A percentile compares a stretch with the other conserved stretches of the same genome.
phyloP scores from a whole-genome alignment of 805 yeast species.

The Candida pseudofarinosa region DNA sequence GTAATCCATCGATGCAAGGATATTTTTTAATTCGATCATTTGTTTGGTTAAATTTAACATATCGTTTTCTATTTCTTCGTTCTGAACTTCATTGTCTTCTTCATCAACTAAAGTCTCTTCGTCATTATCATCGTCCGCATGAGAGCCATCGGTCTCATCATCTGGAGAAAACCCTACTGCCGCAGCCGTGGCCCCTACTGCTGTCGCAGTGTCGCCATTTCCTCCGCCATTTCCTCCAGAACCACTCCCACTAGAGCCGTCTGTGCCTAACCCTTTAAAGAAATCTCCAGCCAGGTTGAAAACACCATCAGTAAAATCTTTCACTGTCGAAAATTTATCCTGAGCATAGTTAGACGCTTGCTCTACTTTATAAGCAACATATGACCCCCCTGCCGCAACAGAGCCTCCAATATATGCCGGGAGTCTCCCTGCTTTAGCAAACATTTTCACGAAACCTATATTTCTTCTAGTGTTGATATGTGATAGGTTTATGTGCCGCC shows the following conservation, averaged over 20 bases:
- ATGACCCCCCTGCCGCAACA: slow-evolving; percentile 90
- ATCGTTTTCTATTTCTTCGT: slow-evolving; percentile 64
- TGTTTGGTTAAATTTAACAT: slow-evolving; percentile 88
- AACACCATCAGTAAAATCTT: slow-evolving; percentile 57
- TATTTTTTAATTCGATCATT: slow-evolving; percentile 91
- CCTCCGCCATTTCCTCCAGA: slow-evolving; percentile 30
- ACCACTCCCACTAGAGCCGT: slow-evolving; percentile 18
- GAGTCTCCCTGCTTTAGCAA: slow-evolving; percentile 51
- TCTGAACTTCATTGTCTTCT: slow-evolving; percentile 41
- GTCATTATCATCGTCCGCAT: slow-evolving; percentile 49
- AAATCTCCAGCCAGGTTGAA: slow-evolving; percentile 47
- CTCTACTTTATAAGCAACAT: slow-evolving; percentile 86
- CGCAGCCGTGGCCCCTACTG: slow-evolving; percentile 45
- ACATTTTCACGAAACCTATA: slow-evolving; percentile 41
- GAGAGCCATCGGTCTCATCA: slow-evolving; percentile 25
- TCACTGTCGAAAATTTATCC: slow-evolving; percentile 59
- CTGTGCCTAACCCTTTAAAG: slow-evolving; percentile 27
- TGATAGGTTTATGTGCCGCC: neutral
- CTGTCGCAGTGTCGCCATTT: slow-evolving; percentile 33
- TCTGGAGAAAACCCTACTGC: slow-evolving; percentile 46
- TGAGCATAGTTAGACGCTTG: slow-evolving; percentile 73
- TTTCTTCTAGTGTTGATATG: slow-evolving; percentile 15
- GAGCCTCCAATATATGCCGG: slow-evolving; percentile 91
- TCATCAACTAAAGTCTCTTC: slow-evolving; percentile 40
- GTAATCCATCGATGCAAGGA: slow-evolving; percentile 71